Conservation (phyloP, 805 yeast genomes). For the Monosporozyma servazzii region DNA sequence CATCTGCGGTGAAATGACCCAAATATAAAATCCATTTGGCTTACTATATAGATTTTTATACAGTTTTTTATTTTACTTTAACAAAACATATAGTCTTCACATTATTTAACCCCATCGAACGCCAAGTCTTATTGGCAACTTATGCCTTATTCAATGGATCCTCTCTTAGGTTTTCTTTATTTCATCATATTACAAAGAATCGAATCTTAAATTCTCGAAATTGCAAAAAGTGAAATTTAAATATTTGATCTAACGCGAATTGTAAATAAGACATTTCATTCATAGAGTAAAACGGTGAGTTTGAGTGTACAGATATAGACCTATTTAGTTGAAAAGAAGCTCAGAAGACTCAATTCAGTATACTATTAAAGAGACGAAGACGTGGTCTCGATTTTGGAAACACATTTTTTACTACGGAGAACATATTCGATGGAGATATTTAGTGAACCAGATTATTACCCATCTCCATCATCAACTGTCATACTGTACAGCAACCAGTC, state of each 20-base stretch:
- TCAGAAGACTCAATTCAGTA: not conserved
- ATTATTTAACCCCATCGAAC: too few relatives aligned
- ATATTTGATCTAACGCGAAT: not conserved
- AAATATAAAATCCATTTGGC: not conserved
- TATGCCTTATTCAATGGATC: not conserved
- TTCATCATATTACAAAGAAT: too few relatives aligned
- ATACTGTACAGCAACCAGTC: constrained; percentile 13
- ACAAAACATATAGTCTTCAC: too few relatives aligned
- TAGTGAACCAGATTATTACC: constrained; percentile 23
- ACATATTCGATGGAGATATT: constrained; percentile 14
- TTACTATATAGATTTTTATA: not conserved
- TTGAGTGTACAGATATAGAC: not conserved
- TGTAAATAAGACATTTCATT: not conserved
- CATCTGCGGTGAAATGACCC: constrained; percentile 13
- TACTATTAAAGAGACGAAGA: not conserved
- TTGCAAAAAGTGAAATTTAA: not conserved
- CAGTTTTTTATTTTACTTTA: not conserved
- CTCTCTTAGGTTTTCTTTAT: too few relatives aligned
- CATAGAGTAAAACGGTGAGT: not conserved
- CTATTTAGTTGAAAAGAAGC: not conserved
- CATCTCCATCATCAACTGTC: constrained; percentile 22
- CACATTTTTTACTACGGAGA: not conserved
- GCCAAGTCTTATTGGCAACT: too few relatives aligned
- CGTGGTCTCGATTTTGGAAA: not conserved
- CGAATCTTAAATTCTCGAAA: not conserved